Evolutionary conservation across 306 rosid genomes (phyloP).

Genomic region (Dalbergia oliveri): DNA sequence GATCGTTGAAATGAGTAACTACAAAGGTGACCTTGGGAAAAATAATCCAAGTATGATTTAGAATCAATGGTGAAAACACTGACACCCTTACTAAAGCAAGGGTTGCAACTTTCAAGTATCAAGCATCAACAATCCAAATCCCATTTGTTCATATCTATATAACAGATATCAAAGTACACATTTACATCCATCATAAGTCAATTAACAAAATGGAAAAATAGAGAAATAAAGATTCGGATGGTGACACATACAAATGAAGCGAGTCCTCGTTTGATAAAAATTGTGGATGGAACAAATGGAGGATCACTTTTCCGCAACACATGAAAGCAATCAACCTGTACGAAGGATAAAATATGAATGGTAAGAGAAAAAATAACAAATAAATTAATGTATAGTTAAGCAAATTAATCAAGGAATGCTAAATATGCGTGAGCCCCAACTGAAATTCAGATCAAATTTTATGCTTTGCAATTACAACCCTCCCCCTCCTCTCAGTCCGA

Average conservation of each 20-base stretch:
- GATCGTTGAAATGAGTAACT: constrained; percentile 92
- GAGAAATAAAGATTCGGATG: constrained; percentile 39
- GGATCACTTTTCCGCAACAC: constrained; percentile 97
- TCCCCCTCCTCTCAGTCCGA: constrained; percentile 2
- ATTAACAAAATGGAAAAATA: constrained; percentile 3
- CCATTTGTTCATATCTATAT: background rate
- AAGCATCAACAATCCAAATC: background rate
- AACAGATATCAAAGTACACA: constrained; percentile 27
- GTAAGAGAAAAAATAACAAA: background rate
- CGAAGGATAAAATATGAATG: constrained; percentile 18
- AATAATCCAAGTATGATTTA: constrained; percentile 41
- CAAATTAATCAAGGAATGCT: constrained; percentile 21
- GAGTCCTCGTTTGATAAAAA: constrained; percentile 90
- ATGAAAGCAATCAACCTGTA: constrained; percentile 98
- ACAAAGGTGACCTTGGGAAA: constrained; percentile 84
- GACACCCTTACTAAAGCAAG: constrained; percentile 30
- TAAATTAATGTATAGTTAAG: constrained; percentile 19
- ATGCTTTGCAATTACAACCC: constrained; percentile 32
- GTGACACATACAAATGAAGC: constrained; percentile 81
- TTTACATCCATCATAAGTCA: constrained; percentile 7
- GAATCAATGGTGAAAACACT: constrained; percentile 25
- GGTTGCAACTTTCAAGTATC: constrained; percentile 1
- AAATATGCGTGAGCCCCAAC: constrained; percentile 9
- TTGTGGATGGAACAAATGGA: constrained; percentile 87
- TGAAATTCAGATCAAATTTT: constrained; percentile 15